These are phyloP conservation scores for Nitzschia sp. DNA, from an alignment of 108 stramenopile species.

Conservation along the genomic window DNA sequence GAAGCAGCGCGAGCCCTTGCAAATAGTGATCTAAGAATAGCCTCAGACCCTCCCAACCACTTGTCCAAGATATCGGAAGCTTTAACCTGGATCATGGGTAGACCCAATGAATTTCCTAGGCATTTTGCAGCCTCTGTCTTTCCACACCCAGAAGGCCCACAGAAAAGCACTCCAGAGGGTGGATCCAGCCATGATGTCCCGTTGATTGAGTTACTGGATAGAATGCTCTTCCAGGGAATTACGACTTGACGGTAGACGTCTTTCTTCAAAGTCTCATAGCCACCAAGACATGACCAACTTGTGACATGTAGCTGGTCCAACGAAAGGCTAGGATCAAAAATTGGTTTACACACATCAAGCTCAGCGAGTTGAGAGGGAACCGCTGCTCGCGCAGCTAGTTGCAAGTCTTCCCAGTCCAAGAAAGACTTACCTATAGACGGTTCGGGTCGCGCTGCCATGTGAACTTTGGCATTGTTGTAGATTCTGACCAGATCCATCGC, in stretches of 20 bases:
- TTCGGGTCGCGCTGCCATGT: constrained; percentile 31
- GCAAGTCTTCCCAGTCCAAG: constrained; percentile 59
- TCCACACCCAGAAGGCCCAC: constrained; percentile 75
- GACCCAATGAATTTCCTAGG: constrained; percentile 66
- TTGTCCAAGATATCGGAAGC: constrained; percentile 92
- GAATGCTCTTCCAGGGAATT: constrained; percentile 65
- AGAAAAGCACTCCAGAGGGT: constrained; percentile 78
- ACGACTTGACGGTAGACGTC: constrained; percentile 70
- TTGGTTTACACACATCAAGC: constrained; percentile 66
- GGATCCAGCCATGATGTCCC: constrained; percentile 38
- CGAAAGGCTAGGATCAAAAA: constrained; percentile 8
- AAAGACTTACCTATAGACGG: background rate
- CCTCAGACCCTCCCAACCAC: constrained; percentile 96
- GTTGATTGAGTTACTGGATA: constrained; percentile 4
- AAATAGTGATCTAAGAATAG: constrained; percentile 86
- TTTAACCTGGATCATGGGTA: constrained; percentile 60
- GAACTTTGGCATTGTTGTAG: constrained; percentile 62
- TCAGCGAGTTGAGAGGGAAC: constrained; percentile 76
- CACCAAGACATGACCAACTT: constrained; percentile 60
- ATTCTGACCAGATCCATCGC: constrained; percentile 69
- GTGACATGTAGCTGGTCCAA: constrained; percentile 22
- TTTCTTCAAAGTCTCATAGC: constrained; percentile 58
- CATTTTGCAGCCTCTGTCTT: constrained; percentile 72
- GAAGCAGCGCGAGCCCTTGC: constrained; percentile 75
- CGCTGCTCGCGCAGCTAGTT: constrained; percentile 51